These are phyloP conservation scores for Cordyceps militaris DNA, from an alignment of 2,329 filamentous ascomycete genomes.

Conservation along the genomic window DNA sequence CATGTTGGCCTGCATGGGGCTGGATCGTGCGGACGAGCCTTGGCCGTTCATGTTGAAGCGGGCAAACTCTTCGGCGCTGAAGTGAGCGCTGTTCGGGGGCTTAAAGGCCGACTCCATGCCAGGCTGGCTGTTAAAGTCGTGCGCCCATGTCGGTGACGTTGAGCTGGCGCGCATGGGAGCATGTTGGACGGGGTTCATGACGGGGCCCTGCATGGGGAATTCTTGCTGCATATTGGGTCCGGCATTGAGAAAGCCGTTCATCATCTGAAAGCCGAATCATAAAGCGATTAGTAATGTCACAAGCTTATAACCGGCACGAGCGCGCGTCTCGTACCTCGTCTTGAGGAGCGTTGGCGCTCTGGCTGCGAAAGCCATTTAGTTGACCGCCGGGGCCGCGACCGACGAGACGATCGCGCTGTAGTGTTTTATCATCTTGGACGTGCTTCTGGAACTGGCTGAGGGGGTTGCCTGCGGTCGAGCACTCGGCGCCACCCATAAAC, in stretches of 20 bases:
- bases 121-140: constrained; percentile 50
- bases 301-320: constrained; percentile 6
- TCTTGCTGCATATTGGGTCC: constrained; percentile 52
- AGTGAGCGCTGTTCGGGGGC: constrained; percentile 51
- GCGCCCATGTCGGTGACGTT: constrained; percentile 47
- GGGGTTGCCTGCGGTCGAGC: constrained; percentile 91
- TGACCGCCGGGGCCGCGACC: constrained; percentile 64
- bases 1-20: constrained; percentile 51
- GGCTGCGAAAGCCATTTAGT: constrained; percentile 71
- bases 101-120: constrained; percentile 67
- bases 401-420: constrained; percentile 84
- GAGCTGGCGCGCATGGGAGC: constrained; percentile 47
- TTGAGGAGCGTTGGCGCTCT: constrained; percentile 60
- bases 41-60: constrained; percentile 71
- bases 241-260: constrained; percentile 88
- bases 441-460: constrained; percentile 97
- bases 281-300: constrained; percentile 24
- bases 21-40: constrained; percentile 42
- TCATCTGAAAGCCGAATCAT: constrained; percentile 54
- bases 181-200: constrained; percentile 43
- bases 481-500: constrained; percentile 91
- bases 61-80: constrained; percentile 79
- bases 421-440: constrained; percentile 88
- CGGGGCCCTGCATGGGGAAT: constrained; percentile 42
- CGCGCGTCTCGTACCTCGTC: constrained; percentile 56